These are phyloP conservation scores for Neolentinus lepideus DNA, from an alignment of 1,284 basidiomycete genomes.

Conservation along the genomic window DNA sequence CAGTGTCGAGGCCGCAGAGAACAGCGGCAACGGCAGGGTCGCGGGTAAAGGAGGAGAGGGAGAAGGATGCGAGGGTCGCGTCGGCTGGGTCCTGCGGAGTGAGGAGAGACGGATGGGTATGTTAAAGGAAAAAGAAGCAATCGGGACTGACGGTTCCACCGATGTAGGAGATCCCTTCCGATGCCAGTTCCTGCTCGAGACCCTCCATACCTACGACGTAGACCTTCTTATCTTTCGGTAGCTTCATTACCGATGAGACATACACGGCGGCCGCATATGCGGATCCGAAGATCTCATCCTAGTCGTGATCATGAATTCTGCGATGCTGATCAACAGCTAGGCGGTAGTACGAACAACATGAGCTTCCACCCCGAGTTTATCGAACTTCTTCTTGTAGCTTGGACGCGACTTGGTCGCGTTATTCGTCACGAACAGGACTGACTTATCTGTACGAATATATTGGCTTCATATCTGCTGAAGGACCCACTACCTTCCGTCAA, in stretches of 20 bases:
- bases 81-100: constrained; percentile 70
- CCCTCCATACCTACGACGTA: constrained; percentile 94
- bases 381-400: constrained; percentile 88
- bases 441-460: constrained; percentile 58
- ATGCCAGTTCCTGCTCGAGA: constrained; percentile 86
- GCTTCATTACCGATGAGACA: constrained; percentile 81
- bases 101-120: neutral
- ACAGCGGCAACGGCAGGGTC: constrained; percentile 87
- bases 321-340: neutral
- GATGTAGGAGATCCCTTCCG: constrained; percentile 73
- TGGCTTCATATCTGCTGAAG: neutral
- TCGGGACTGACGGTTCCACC: constrained; percentile 75
- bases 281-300: constrained; percentile 96
- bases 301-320: neutral
- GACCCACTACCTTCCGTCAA: neutral
- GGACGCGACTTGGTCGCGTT: constrained; percentile 93
- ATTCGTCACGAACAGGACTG: constrained; percentile 93
- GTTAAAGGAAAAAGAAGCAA: neutral
- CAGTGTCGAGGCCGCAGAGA: constrained; percentile 78
- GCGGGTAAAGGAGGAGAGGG: constrained; percentile 60
- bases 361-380: constrained; percentile 81
- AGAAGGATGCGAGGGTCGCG: constrained; percentile 67
- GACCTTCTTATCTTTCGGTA: constrained; percentile 89
- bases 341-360: constrained; percentile 57
- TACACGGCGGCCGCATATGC: constrained; percentile 94